Percentiles rank a stretch among this genome's conserved stretches.
Conservation (phyloP, 2,329 filamentous ascomycete genomes). For the Sclerotinia glacialis region DNA sequence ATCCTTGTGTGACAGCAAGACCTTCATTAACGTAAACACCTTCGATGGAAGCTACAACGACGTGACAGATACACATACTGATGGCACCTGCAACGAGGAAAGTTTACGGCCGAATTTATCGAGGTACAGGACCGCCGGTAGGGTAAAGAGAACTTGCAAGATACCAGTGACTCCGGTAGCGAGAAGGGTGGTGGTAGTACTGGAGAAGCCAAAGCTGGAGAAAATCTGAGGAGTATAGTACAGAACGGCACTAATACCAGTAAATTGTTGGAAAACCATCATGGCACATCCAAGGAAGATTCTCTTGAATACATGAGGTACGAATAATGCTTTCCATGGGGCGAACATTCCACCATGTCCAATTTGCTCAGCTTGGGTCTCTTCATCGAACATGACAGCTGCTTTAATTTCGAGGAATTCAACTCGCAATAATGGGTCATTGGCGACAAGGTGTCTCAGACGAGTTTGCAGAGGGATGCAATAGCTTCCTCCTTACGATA, state of each 20-base stretch:
- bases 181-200: slow-evolving; percentile 52
- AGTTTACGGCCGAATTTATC: slow-evolving; percentile 63
- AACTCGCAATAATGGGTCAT: slow-evolving; percentile 53
- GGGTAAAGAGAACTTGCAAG: slow-evolving; percentile 63
- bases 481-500: slow-evolving; percentile 46
- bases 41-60: slow-evolving; percentile 48
- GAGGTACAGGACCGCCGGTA: slow-evolving; percentile 62
- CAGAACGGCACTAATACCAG: slow-evolving; percentile 45
- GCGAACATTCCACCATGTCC: slow-evolving; percentile 49
- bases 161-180: slow-evolving; percentile 69
- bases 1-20: slow-evolving; percentile 38
- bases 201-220: slow-evolving; percentile 41
- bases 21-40: slow-evolving; percentile 38
- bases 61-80: slow-evolving; percentile 65
- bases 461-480: slow-evolving; percentile 45
- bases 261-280: slow-evolving; percentile 54
- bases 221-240: slow-evolving; percentile 51
- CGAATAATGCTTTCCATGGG: slow-evolving; percentile 44
- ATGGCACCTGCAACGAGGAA: slow-evolving; percentile 61
- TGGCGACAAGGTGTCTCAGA: slow-evolving; percentile 42
- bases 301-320: slow-evolving; percentile 43
- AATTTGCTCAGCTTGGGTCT: slow-evolving; percentile 37
- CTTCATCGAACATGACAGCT: slow-evolving; percentile 57
- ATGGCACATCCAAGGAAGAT: slow-evolving; percentile 50
- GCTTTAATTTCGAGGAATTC: slow-evolving; percentile 55